phyloP scores from a whole-genome alignment of 2,329 filamentous ascomycete species.

The Verticillium klebahnii region DNA sequence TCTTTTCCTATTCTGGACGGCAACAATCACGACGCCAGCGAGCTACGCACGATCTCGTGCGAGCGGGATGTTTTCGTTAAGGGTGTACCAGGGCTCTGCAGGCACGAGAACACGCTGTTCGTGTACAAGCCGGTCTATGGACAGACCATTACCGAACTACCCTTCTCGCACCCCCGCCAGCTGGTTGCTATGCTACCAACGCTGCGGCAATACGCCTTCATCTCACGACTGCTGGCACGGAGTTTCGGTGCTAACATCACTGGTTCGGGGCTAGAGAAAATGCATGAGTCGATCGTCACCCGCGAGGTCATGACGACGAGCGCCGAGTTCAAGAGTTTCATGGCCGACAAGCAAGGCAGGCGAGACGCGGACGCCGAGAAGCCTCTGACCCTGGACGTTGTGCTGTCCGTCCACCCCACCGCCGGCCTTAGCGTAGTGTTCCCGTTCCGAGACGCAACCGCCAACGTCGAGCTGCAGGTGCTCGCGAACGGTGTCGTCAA shows the following conservation, averaged over 20 bases:
- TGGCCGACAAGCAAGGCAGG: slow-evolving; percentile 12
- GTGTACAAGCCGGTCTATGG: slow-evolving; percentile 72
- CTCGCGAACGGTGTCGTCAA: slow-evolving; percentile 54
- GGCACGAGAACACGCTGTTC: slow-evolving; percentile 57
- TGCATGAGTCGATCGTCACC: slow-evolving; percentile 16
- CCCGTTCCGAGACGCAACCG: slow-evolving; percentile 42
- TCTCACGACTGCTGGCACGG: slow-evolving; percentile 59
- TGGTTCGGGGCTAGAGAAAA: slow-evolving; percentile 17
- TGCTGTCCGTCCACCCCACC: slow-evolving; percentile 44
- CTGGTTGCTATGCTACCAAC: slow-evolving; percentile 68
- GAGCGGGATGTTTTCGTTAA: slow-evolving; percentile 41
- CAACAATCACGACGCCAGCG: slow-evolving; percentile 49
- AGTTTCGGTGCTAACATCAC: slow-evolving; percentile 39
- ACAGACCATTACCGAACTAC: slow-evolving; percentile 60
- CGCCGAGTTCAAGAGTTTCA: slow-evolving; percentile 27
- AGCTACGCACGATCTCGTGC: slow-evolving; percentile 50
- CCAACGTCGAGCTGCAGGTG: slow-evolving; percentile 54
- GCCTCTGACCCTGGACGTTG: slow-evolving; percentile 37
- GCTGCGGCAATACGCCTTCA: slow-evolving; percentile 70
- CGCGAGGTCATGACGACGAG: slow-evolving; percentile 20
- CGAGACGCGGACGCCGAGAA: not conserved
- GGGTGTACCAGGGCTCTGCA: slow-evolving; percentile 22
- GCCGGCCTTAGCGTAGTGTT: slow-evolving; percentile 50
- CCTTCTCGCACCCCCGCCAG: slow-evolving; percentile 75
- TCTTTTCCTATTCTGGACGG: slow-evolving; percentile 50